Evolutionary conservation across 2,329 filamentous ascomycete genomes (phyloP).

Genomic region (Zasmidium citrigriseum): DNA sequence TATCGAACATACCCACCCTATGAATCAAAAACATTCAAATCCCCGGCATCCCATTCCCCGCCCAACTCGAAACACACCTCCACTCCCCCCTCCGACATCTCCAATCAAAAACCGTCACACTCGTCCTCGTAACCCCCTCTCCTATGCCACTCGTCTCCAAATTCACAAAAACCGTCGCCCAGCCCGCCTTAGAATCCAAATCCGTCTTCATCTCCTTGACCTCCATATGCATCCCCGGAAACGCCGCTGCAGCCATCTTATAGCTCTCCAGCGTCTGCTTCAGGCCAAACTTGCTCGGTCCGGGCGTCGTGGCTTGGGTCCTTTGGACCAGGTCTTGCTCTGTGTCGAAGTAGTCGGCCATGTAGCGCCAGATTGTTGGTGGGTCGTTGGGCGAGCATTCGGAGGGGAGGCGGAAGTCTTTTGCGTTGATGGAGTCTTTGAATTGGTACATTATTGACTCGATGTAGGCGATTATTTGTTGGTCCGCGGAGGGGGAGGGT

Average conservation of each 20-base stretch:
- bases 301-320: neutral
- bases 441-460: neutral
- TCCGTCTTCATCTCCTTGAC: neutral
- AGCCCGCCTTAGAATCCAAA: neutral
- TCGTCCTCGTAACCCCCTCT: neutral
- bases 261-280: neutral
- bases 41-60: neutral
- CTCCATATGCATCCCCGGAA: neutral
- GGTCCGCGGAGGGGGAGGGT: neutral
- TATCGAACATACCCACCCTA: too few species aligned
- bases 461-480: neutral
- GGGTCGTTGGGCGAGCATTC: neutral
- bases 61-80: neutral
- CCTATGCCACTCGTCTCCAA: neutral
- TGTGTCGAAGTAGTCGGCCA: neutral
- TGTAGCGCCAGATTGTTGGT: neutral
- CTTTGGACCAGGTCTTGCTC: neutral
- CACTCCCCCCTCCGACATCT: neutral
- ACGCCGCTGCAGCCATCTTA: neutral
- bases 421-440: neutral
- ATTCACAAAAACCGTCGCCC: neutral
- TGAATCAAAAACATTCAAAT: neutral
- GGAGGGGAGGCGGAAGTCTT: neutral
- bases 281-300: neutral
- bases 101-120: neutral